Evolutionary conservation across 345 rosid species (phyloP), one percentile per base, ranked within the genome.

Genomic region (Bruguiera sexangula): DNA sequence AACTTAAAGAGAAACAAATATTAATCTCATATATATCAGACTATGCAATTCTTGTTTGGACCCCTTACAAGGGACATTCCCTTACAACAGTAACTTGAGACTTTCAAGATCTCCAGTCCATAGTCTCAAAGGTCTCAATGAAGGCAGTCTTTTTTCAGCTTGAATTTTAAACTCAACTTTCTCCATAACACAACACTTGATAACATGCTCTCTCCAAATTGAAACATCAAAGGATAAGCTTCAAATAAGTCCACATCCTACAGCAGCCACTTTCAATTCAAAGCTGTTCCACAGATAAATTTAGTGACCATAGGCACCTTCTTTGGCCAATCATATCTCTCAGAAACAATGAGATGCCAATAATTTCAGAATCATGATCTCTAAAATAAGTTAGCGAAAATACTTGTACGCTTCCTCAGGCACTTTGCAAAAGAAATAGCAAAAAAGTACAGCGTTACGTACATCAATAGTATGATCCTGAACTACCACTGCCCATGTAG

Each of bases 401-500:
- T 54, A 32, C 70, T 30, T 11, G 39, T 58, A 29, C 55, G 69
- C 56, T 55, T 60, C 80, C 62, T 55, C 8, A 60, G 65, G 24
- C 20, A 56, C 67, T 66, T 62, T 20, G 53, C 13, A 53, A 68
- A 66, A 68, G 62, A 30, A 74, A 63, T 16, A 6, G 59, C 32
- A 43, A 37, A 54, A 69, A 53, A 60, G 29, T 13, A 71, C n/a
- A 51, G 34, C 55, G 66, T 51, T 67, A 80, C 89, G 79, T 81
- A 86, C 87, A 80, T 87, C 78, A 95, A 69, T 95, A 95, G 79
- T 92, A 95, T 66, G 97, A 87, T 30, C 99, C 94, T 58, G 93
- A 89, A 78, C 96, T 89, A 81, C 98, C 79, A 30, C 80, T 71
- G 55, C 90, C 90, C 86, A 88, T 84, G 84, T 92, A 92, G 75